Conservation (phyloP, 2,329 filamentous ascomycete species). For the Oidium heveae region DNA sequence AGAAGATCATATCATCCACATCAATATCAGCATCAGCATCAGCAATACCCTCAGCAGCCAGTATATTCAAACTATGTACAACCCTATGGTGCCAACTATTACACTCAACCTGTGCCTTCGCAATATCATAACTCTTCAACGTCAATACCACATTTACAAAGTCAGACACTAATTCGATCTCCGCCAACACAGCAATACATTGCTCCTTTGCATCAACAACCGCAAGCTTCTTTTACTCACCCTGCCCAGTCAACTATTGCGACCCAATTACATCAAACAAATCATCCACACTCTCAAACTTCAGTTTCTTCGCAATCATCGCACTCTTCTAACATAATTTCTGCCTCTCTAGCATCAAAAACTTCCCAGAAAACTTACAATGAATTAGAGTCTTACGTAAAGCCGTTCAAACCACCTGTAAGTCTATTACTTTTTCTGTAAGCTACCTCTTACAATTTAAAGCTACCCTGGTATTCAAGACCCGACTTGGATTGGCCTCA, state of each 20-base stretch:
- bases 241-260: conserved; percentile 19
- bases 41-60: conserved; percentile 9
- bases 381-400: conserved; percentile 5
- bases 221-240: conserved; percentile 18
- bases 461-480: conserved; percentile 33
- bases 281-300: too few species aligned
- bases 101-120: conserved; percentile 30
- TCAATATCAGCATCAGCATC: conserved; percentile 17
- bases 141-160: conserved; percentile 8
- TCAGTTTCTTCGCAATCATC: conserved; percentile 10
- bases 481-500: conserved; percentile 26
- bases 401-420: conserved; percentile 25
- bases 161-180: conserved; percentile 20
- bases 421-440: conserved; percentile 12
- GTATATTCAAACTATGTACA: conserved; percentile 22
- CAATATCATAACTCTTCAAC: conserved; percentile 26
- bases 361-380: conserved; percentile 16
- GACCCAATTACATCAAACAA: too few species aligned
- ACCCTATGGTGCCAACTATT: conserved; percentile 24
- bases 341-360: conserved; percentile 18
- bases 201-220: conserved; percentile 16
- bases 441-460: conserved; percentile 9
- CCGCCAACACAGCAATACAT: conserved; percentile 29
- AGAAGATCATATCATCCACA: conserved; percentile 13
- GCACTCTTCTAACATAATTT: conserved; percentile 10